A percentile compares a stretch with the other conserved stretches of the same genome.
These are phyloP conservation scores for Termitomyces sp. DNA, from an alignment of 768 basidiomycete genomes.

Conservation along the genomic window DNA sequence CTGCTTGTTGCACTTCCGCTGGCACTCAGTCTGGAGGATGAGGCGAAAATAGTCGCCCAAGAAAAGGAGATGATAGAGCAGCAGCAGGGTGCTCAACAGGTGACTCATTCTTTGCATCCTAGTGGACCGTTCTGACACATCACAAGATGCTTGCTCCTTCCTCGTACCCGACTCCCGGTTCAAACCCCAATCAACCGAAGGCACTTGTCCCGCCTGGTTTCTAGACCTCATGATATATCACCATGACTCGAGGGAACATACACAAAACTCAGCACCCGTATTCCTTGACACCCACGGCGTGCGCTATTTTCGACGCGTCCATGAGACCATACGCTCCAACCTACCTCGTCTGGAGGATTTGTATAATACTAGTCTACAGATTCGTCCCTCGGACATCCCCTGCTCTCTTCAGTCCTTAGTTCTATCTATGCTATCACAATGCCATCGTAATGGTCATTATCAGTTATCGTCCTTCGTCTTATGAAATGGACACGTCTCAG, in stretches of 20 bases:
- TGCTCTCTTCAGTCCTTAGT: slow-evolving; percentile 7
- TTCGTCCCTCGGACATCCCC: slow-evolving; percentile 6
- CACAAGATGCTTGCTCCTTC: slow-evolving; percentile 71
- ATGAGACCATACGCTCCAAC: slow-evolving; percentile 6
- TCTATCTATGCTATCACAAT: slow-evolving; percentile 11
- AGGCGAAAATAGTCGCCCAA: slow-evolving; percentile 89
- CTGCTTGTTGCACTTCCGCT: slow-evolving; percentile 91
- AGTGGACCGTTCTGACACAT: slow-evolving; percentile 11
- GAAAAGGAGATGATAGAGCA: slow-evolving; percentile 93
- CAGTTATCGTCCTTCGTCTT: background rate
- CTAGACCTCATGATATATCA: slow-evolving; percentile 30
- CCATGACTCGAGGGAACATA: slow-evolving; percentile 14
- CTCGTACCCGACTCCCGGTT: slow-evolving; percentile 42
- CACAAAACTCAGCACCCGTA: slow-evolving; percentile 12
- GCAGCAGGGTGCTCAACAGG: slow-evolving; percentile 90
- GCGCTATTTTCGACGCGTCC: slow-evolving; percentile 11
- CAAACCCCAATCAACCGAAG: slow-evolving; percentile 38
- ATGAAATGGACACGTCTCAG: background rate
- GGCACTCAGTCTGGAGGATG: slow-evolving; percentile 91
- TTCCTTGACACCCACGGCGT: slow-evolving; percentile 17
- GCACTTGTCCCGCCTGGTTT: slow-evolving; percentile 84
- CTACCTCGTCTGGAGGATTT: slow-evolving; percentile 6
- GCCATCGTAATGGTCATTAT: background rate
- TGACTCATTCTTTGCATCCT: slow-evolving; percentile 28
- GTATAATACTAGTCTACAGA: slow-evolving; percentile 14